Evolutionary conservation across 805 yeast genomes (phyloP).

Genomic region (Candida silvicultrix): DNA sequence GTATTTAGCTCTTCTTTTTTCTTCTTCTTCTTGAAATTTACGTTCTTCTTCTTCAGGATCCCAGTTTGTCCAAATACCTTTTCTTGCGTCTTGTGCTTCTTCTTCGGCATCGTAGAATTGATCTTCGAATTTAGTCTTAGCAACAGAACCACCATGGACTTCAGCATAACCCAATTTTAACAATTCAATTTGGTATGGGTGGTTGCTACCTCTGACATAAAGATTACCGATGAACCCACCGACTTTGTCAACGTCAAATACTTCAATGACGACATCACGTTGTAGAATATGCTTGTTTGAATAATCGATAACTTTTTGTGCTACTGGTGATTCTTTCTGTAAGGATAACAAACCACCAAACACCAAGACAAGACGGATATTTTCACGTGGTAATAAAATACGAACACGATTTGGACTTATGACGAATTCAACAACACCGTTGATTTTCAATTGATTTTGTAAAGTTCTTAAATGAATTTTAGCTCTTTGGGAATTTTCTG

Average conservation of each 20-base stretch:
- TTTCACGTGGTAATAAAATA: conserved; percentile 65
- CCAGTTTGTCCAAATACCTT: conserved; percentile 66
- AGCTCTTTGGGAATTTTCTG: conserved; percentile 67
- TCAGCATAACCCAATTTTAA: conserved; percentile 58
- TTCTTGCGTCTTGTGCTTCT: conserved; percentile 43
- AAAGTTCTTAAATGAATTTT: conserved; percentile 67
- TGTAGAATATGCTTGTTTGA: conserved; percentile 54
- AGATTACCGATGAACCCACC: conserved; percentile 80
- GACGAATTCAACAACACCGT: conserved; percentile 70
- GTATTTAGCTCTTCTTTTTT: conserved; percentile 19
- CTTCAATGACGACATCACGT: conserved; percentile 65
- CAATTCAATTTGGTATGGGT: conserved; percentile 53
- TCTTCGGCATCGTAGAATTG: conserved; percentile 58
- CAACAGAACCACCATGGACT: conserved; percentile 59
- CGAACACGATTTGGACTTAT: conserved; percentile 63
- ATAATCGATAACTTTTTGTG: conserved; percentile 47
- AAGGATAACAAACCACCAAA: conserved; percentile 62
- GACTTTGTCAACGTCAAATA: conserved; percentile 64
- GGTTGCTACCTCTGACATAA: conserved; percentile 40
- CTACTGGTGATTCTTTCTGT: conserved; percentile 29
- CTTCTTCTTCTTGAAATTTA: conserved; percentile 17
- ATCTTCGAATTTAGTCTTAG: conserved; percentile 45
- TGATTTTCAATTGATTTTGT: conserved; percentile 54
- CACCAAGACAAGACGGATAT: conserved; percentile 59
- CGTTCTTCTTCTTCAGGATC: conserved; percentile 36